Conservation (phyloP, 2,329 filamentous ascomycete species). For the Tolypocladium tropicale region DNA sequence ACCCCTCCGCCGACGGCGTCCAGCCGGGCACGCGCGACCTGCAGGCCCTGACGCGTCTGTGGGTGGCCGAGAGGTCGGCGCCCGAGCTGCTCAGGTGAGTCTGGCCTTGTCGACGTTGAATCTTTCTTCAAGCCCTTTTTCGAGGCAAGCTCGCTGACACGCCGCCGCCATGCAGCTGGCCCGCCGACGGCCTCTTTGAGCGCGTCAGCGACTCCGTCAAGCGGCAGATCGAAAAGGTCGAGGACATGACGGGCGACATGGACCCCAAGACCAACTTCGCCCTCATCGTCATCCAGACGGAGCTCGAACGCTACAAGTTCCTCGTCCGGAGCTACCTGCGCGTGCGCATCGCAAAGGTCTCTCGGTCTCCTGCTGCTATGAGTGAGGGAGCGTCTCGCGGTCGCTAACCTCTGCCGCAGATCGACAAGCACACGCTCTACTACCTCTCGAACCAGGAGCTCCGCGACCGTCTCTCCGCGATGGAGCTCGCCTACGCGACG, state of each 20-base stretch:
- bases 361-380: background rate
- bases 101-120: too few relatives aligned
- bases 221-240: conserved; percentile 59
- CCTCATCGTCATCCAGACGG: conserved; percentile 91
- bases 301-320: conserved; percentile 90
- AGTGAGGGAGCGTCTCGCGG: background rate
- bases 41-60: conserved; percentile 80
- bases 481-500: conserved; percentile 73
- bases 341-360: conserved; percentile 75
- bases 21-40: conserved; percentile 62
- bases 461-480: conserved; percentile 56
- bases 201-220: conserved; percentile 66
- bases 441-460: conserved; percentile 51
- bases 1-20: conserved; percentile 43
- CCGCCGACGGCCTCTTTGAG: conserved; percentile 65
- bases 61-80: conserved; percentile 84
- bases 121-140: too few relatives aligned
- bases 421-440: conserved; percentile 67
- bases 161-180: conserved; percentile 41
- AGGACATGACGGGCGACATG: conserved; percentile 72
- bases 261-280: conserved; percentile 87
- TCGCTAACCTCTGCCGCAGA: conserved; percentile 30
- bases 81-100: conserved; percentile 77
- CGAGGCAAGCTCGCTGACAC: background rate
- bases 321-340: conserved; percentile 75